Conservation (phyloP, 371 early-diverging fungal species). For the Rhizopus delemar region DNA sequence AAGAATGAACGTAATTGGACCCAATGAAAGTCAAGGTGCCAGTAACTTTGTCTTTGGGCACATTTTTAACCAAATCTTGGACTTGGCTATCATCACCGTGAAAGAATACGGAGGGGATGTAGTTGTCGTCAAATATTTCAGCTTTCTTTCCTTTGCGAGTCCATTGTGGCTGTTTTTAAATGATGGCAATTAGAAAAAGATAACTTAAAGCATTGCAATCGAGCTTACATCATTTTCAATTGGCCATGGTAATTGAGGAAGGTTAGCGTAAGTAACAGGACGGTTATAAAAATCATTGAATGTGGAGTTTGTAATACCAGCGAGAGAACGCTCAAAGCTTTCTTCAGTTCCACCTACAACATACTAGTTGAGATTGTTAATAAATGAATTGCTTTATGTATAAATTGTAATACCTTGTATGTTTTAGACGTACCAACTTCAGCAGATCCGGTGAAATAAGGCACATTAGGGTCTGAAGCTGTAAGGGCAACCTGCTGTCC, state of each 20-base stretch:
- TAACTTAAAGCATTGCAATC: too few species aligned
- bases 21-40: slow-evolving; percentile 48
- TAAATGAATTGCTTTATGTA: neutral
- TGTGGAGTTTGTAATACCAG: slow-evolving; percentile 32
- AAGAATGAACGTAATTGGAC: slow-evolving; percentile 43
- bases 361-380: slow-evolving; percentile 28
- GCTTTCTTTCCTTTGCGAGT: slow-evolving; percentile 42
- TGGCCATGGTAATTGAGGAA: slow-evolving; percentile 58
- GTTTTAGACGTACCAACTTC: slow-evolving; percentile 33
- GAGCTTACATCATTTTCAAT: slow-evolving; percentile 34
- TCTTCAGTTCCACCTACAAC: slow-evolving; percentile 48
- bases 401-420: slow-evolving; percentile 38
- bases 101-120: slow-evolving; percentile 53
- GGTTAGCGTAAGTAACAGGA: slow-evolving; percentile 54
- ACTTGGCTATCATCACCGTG: slow-evolving; percentile 33
- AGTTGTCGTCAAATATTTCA: slow-evolving; percentile 53
- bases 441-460: slow-evolving; percentile 47
- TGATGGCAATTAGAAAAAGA: too few species aligned
- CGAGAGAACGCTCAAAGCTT: slow-evolving; percentile 48
- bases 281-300: slow-evolving; percentile 54
- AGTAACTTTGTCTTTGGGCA: slow-evolving; percentile 19
- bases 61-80: slow-evolving; percentile 32
- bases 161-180: slow-evolving; percentile 49
- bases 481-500: slow-evolving; percentile 42
- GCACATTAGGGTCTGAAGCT: slow-evolving; percentile 43